Evolutionary conservation across 1,284 basidiomycete species (phyloP), one percentile per base, ranked within the genome.

Genomic region (Inonotus obliquus): DNA sequence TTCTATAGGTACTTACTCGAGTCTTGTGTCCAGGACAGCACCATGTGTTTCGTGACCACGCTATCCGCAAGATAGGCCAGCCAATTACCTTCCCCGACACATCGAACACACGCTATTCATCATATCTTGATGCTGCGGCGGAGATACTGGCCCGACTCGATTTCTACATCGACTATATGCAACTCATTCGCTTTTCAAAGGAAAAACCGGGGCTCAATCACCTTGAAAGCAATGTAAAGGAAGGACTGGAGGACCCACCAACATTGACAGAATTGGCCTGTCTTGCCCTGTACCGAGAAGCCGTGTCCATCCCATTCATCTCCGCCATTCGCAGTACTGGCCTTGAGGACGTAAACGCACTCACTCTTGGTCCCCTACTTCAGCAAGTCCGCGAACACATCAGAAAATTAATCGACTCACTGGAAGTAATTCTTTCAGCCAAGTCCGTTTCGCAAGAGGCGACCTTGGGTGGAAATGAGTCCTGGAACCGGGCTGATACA

Each of bases 191-290:
- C 4, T 64, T 70, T 60, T 67, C 65, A 19, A 76, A 78, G 61
- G 47, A 7, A 1, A 63, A 68, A 2, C 60, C 48, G 4, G 54
- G 59, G 1, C 68, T 66, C 25, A 71, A 59, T 35, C 60, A 71
- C 57, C 57, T 71, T 7, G 67, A 69, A 51, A 25, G 63, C 13
- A 78, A 79, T 63, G 49, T 79, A 2, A 68, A 59, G 6, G 57
- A 66, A 0, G 73, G 67, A 0, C 64, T 79, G 0, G 51, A 71
- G 0, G 70, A 73, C 57, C 48, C 45, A 17, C 57, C 69, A 7
- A 77, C 75, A 21, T 64, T 75, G 7, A 75, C 74, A 1, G 74
- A 77, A 54, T 69, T 76, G 35, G 69, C 65, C 19, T 71, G 72
- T 10, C 65, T 76, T n/a, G 63, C 67, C 2, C 60, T 76, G 2